phyloP scores from a whole-genome alignment of 495 filamentous ascomycete genomes.

The Hypoxylon fuscum region DNA sequence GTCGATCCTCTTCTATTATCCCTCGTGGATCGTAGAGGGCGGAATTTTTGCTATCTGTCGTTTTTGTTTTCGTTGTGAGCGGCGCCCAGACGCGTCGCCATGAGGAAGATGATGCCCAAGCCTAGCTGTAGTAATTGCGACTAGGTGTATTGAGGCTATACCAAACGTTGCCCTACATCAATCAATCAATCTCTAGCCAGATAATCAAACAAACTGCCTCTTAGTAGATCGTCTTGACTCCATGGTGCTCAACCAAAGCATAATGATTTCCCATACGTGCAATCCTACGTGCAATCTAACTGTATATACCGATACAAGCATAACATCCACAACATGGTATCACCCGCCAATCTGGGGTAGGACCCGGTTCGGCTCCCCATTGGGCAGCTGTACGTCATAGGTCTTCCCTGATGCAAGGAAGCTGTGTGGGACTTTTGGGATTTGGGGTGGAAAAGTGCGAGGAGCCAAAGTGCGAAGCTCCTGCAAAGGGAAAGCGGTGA shows the following conservation, averaged over 20 bases:
- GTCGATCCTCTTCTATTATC: background rate
- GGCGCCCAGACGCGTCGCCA: background rate
- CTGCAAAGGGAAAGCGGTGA: constrained; percentile 37
- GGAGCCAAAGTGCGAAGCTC: constrained; percentile 26
- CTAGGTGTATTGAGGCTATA: too few relatives aligned
- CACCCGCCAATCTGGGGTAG: background rate
- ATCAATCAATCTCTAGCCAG: too few relatives aligned
- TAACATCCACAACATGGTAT: too few relatives aligned
- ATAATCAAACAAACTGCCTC: too few relatives aligned
- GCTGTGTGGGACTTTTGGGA: constrained; percentile 26
- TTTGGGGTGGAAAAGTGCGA: background rate
- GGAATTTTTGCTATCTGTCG: background rate
- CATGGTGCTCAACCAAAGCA: too few relatives aligned
- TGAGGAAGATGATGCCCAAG: background rate
- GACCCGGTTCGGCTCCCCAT: background rate
- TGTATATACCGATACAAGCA: too few relatives aligned
- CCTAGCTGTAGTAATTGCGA: too few relatives aligned
- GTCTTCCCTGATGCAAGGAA: background rate
- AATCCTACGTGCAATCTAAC: too few relatives aligned
- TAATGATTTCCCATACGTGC: too few relatives aligned
- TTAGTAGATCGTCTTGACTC: too few relatives aligned
- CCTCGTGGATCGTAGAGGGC: constrained; percentile 1
- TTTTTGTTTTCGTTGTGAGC: constrained; percentile 1
- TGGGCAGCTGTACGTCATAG: constrained; percentile 27
- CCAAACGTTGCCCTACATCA: too few relatives aligned